Base-by-base conservation (phyloP, 768 basidiomycete species). In the Calocera viscosa region DNA sequence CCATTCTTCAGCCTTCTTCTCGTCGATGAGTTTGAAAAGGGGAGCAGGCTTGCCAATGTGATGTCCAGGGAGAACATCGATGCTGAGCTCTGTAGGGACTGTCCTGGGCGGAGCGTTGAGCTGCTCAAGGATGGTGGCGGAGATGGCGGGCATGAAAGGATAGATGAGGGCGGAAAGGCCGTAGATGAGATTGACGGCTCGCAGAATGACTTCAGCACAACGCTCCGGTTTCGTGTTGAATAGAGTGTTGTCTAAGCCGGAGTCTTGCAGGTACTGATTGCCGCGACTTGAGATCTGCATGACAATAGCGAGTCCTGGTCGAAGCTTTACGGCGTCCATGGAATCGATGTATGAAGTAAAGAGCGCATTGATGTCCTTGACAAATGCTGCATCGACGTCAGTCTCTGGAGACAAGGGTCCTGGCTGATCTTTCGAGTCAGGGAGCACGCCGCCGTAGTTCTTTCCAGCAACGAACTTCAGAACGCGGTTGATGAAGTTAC, bases 81-180 rank as follows among this genome's bases (percentile, higher is more conserved):
- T 86, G 3, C 82, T 79, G 70, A 96, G 79, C 34, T 80, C 80
- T 66, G 82, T 82, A 0, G 95, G 90, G 1, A 95, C 86, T 10
- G 82, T 79, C 34, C 95, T 86, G 2, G 88, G 82, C 0, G 93
- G 93, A 0, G 93, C 94, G 73, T 96, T 91, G 69, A 98, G 83
- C 73, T 99, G 96, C 22, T 75, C 72, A 65, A 95, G 81, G 70
- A 99, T 94, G 1, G 86, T 80, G 28, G 84, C 84, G 38, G 89
- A 86, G 0, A 91, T 95, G 14, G 86, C 82, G 41, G 96, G 96
- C 94, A 99, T 97, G 86, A 92, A 99, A 0, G 96, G 95, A 74
- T 94, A 88, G 70, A 92, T 77, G 71, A 96, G 80, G 32, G 86
- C 87, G 14, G 91, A 89, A 67, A 99, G 81, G 39, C 87, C 78